phyloP scores from a whole-genome alignment of 1,284 basidiomycete genomes.

The Heterobasidion annosum region DNA sequence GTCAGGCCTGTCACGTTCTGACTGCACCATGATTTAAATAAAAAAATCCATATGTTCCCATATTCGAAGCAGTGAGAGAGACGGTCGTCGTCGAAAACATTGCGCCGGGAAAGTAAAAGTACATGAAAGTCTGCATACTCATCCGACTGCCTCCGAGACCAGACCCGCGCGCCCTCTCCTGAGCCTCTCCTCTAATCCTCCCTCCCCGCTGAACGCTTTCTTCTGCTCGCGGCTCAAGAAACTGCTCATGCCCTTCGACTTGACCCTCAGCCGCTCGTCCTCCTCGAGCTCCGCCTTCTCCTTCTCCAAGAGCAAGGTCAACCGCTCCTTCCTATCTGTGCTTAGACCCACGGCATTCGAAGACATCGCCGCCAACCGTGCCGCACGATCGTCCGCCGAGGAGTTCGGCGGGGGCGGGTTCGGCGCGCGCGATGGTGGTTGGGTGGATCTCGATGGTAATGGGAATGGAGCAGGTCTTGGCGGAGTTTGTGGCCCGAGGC shows the following conservation, averaged over 20 bases:
- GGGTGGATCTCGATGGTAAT: constrained; percentile 12
- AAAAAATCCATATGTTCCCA: no score
- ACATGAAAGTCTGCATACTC: not conserved
- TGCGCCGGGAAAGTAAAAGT: not conserved
- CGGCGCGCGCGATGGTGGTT: constrained; percentile 11
- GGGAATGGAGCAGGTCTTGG: constrained; percentile 17
- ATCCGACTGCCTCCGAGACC: constrained; percentile 46
- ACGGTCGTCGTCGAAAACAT: no score
- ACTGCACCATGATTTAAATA: no score
- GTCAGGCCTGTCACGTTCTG: no score
- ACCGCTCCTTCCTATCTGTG: constrained; percentile 57
- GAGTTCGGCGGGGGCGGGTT: constrained; percentile 6
- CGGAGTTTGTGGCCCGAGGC: constrained; percentile 26
- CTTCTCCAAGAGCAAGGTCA: constrained; percentile 52
- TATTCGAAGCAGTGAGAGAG: no score
- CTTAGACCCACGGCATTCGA: constrained; percentile 59
- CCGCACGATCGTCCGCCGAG: constrained; percentile 53
- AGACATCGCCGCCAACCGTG: constrained; percentile 83
- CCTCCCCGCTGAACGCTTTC: constrained; percentile 66
- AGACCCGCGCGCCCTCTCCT: constrained; percentile 55
- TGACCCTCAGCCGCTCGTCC: constrained; percentile 51
- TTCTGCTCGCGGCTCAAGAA: constrained; percentile 71
- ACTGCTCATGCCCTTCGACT: constrained; percentile 62
- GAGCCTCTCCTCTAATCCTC: constrained; percentile 72
- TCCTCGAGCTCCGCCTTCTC: constrained; percentile 65